These are phyloP conservation scores for Hericium erinaceus DNA, from an alignment of 768 basidiomycete genomes.

Conservation along the genomic window DNA sequence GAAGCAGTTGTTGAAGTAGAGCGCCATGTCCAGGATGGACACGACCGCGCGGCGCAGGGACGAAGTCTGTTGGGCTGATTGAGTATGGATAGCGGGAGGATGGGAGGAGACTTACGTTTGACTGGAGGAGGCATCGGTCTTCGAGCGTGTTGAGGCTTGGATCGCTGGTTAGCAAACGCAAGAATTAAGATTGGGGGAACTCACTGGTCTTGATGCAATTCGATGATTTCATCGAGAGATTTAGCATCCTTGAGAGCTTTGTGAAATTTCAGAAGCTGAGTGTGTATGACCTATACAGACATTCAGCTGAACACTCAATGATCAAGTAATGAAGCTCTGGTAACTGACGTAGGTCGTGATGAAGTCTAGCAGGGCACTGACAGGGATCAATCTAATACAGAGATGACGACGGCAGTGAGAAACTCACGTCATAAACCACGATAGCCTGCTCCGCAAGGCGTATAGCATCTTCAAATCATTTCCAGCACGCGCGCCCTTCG, in stretches of 20 bases:
- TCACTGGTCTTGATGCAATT: constrained; percentile 60
- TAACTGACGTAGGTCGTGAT: constrained; percentile 55
- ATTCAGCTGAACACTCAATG: background rate
- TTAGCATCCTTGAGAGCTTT: constrained; percentile 38
- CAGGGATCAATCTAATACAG: background rate
- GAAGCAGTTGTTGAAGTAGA: constrained; percentile 62
- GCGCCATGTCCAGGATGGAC: constrained; percentile 63
- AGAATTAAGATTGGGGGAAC: constrained; percentile 19
- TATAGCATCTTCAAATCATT: constrained; percentile 62
- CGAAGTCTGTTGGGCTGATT: constrained; percentile 36
- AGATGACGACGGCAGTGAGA: background rate
- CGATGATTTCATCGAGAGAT: constrained; percentile 73
- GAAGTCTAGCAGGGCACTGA: constrained; percentile 58
- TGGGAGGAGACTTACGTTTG: constrained; percentile 35
- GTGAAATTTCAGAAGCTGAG: constrained; percentile 53
- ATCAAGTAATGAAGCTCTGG: constrained; percentile 10
- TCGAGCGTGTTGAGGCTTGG: constrained; percentile 54
- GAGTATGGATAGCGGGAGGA: too few relatives aligned
- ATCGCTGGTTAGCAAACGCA: background rate
- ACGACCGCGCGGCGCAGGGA: constrained; percentile 57
- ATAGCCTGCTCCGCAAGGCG: constrained; percentile 64
- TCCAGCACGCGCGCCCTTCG: constrained; percentile 23
- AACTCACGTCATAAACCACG: constrained; percentile 83
- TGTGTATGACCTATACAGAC: constrained; percentile 51
- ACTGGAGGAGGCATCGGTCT: constrained; percentile 52